phyloP scores from a whole-genome alignment of 345 rosid species.

The Camelina hispida region DNA sequence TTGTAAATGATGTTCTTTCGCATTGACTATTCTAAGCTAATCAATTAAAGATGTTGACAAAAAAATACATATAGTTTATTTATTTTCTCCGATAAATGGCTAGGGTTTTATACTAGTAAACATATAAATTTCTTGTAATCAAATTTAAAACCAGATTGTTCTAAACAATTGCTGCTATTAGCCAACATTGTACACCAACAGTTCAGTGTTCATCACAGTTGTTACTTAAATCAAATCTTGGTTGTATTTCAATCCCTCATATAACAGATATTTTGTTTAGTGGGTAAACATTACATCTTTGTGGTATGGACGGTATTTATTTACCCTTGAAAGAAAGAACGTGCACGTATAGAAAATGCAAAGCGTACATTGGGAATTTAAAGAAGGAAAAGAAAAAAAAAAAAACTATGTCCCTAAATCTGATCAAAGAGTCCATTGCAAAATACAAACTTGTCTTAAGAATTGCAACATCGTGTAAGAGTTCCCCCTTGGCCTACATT shows the following conservation, averaged over 20 bases:
- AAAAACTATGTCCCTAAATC: constrained; percentile 28
- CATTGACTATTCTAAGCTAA: no score
- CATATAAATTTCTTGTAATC: background rate
- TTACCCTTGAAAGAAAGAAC: background rate
- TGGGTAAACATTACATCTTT: constrained; percentile 1
- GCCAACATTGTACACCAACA: background rate
- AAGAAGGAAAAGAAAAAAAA: background rate
- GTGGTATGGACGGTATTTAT: background rate
- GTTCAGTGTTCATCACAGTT: background rate
- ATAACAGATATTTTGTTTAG: background rate
- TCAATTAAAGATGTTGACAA: background rate
- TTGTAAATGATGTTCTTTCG: no score
- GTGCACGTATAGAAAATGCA: background rate
- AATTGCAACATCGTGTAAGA: constrained; percentile 47
- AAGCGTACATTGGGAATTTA: background rate
- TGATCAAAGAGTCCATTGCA: constrained; percentile 42
- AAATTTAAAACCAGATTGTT: background rate
- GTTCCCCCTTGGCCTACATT: constrained; percentile 49
- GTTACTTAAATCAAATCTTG: background rate
- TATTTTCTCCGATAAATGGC: background rate
- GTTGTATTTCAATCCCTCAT: background rate
- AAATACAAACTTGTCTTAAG: constrained; percentile 36
- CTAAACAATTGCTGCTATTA: background rate
- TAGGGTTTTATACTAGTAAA: background rate
- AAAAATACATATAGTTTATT: background rate